Conservation (phyloP, 352 stramenopile genomes). For the Globisporangium okanoganense region DNA sequence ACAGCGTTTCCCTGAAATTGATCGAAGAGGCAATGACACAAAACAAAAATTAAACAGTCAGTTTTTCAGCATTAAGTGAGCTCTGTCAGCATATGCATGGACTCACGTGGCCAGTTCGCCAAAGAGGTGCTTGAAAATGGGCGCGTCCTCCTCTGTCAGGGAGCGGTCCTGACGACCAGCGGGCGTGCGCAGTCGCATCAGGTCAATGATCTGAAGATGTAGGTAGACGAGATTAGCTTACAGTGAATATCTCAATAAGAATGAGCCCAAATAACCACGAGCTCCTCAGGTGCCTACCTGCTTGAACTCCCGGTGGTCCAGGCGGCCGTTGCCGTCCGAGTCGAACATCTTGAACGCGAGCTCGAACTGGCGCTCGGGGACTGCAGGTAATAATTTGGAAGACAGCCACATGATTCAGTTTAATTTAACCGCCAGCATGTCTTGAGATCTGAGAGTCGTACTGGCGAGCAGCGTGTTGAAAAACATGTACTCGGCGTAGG, state of each 20-base stretch:
- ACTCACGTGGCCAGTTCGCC: constrained; percentile 67
- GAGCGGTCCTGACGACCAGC: constrained; percentile 77
- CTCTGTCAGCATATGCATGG: not conserved
- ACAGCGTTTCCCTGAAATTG: constrained; percentile 53
- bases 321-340: constrained; percentile 66
- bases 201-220: constrained; percentile 66
- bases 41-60: too few species aligned
- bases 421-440: not conserved
- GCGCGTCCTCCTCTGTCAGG: constrained; percentile 67
- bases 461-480: constrained; percentile 84
- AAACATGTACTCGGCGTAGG: constrained; percentile 88
- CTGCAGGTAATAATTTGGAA: constrained; percentile 20
- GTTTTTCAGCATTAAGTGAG: too few species aligned
- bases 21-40: too few species aligned
- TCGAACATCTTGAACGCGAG: constrained; percentile 91
- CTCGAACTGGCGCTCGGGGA: constrained; percentile 83
- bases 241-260: not conserved
- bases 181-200: constrained; percentile 77
- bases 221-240: not conserved
- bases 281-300: constrained; percentile 45
- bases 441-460: constrained; percentile 26
- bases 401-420: not conserved
- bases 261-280: not conserved
- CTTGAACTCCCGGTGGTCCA: constrained; percentile 86
- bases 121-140: constrained; percentile 86